Conservation (phyloP, 345 rosid genomes). For the Noccaea bulbosa region DNA sequence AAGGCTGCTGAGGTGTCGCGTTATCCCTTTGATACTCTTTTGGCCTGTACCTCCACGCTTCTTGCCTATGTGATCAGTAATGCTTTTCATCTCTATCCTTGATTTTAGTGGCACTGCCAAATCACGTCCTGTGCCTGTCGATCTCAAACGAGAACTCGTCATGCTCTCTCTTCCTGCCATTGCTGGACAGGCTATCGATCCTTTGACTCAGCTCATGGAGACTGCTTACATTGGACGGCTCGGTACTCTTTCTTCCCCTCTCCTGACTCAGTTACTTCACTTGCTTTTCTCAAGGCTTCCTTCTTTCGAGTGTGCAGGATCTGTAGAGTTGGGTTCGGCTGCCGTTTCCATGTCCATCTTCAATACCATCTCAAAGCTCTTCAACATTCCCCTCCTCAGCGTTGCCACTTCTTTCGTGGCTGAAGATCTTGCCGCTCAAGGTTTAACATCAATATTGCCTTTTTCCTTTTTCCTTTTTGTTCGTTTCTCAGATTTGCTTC, state of each 20-base stretch:
- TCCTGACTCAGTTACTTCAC: neutral
- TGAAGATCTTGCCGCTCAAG: constrained; percentile 73
- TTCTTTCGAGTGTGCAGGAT: constrained; percentile 54
- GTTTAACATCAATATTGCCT: constrained; percentile 39
- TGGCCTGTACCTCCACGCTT: neutral
- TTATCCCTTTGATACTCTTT: constrained; percentile 28
- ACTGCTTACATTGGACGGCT: constrained; percentile 94
- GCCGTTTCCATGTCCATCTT: constrained; percentile 82
- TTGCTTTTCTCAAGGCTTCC: too few species aligned
- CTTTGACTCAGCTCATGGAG: constrained; percentile 84
- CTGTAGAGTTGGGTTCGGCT: constrained; percentile 88
- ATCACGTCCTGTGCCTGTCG: constrained; percentile 42
- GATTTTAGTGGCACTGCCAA: constrained; percentile 47
- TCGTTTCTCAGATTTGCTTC: constrained; percentile 10
- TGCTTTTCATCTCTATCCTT: constrained; percentile 22
- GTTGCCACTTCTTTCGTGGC: constrained; percentile 96
- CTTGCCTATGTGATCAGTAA: constrained; percentile 24
- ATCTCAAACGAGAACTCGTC: constrained; percentile 69
- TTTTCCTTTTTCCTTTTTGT: neutral
- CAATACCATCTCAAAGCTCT: constrained; percentile 86
- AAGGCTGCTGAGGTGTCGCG: constrained; percentile 46
- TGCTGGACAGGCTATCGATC: constrained; percentile 92
- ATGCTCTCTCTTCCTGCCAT: constrained; percentile 88
- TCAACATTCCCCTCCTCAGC: constrained; percentile 93
- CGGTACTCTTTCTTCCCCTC: constrained; percentile 48